Base-by-base conservation (phyloP, 176 grass and related monocot species). In the Bonia amplexicaulis region DNA sequence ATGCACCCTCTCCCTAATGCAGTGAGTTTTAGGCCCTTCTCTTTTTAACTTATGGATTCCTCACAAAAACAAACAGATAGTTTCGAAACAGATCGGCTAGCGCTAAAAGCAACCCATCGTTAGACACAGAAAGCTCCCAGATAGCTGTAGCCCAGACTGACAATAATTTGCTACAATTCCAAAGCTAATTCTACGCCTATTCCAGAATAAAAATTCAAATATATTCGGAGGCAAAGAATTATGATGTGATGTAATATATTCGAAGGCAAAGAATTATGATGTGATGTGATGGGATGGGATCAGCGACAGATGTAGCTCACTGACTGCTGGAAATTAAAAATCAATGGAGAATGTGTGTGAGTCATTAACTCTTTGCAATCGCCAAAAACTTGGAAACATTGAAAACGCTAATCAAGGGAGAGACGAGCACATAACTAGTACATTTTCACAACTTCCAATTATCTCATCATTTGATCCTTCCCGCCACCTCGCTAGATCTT, bases 381-480 rank as follows among this genome's bases (percentile, higher is more conserved):
- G 71, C 69, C 67, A 66, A 33, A 33, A 66, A 44, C 46, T 33
- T 20, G 47, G 45, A 77, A 80, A 73, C 46, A 37, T 14, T 63
- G 31, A 66, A 51, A 71, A 82, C 69, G 15, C 25, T 67, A 80
- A 74, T 39, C 6, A 49, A 48, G 2, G 31, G 48, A 40, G 72
- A 40, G 49, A 44, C 1, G 11, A 44, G 31, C 66, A 25, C 63
- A 71, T 12, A 88, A 23, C 17, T 66, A 39, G 9, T 25, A 20
- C 42, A 51, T n/a, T n/a, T 31, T 52, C 23, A 49, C 44, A 51
- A 29, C 40, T 54, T n/a, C 44, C 42, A 84, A 61, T 83, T 26
- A 80, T 74, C 52, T 84, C 42, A 52, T 41, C 69, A 80, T 84
- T 84, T 84, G 75, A 87, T 76, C 78, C 52, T 77, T 82, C 64